Conservation (phyloP, 331 rosid genomes). For the Malus hybrid region DNA sequence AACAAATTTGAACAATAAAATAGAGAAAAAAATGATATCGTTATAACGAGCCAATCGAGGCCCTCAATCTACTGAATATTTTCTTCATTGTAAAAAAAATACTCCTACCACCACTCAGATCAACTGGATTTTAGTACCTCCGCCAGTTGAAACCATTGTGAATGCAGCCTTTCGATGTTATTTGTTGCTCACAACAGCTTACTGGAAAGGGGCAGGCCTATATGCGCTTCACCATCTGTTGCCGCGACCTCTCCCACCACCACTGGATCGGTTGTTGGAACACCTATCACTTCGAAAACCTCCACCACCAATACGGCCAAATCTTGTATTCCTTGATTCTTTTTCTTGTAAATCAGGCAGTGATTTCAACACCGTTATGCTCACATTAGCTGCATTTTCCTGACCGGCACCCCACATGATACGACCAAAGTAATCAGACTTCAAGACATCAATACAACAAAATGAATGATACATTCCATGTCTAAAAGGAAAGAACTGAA, state of each 20-base stretch:
- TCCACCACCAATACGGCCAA: slow-evolving; percentile 30
- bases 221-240: slow-evolving; percentile 23
- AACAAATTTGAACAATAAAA: not conserved
- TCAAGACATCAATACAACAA: too few relatives aligned
- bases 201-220: not conserved
- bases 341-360: slow-evolving; percentile 60
- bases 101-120: not conserved
- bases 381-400: slow-evolving; percentile 51
- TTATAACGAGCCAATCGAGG: not conserved
- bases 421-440: not conserved
- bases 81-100: slow-evolving; percentile 12
- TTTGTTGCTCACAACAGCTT: not conserved
- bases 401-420: slow-evolving; percentile 30
- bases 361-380: slow-evolving; percentile 38
- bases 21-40: not conserved
- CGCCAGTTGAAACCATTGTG: not conserved
- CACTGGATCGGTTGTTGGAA: slow-evolving; percentile 14
- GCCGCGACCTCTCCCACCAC: slow-evolving; percentile 31
- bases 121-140: not conserved
- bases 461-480: too few relatives aligned
- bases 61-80: not conserved
- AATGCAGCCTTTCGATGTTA: not conserved
- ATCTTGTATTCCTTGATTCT: slow-evolving; percentile 45
- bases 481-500: not conserved
- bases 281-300: slow-evolving; percentile 28